Evolutionary conservation across 139 green algal genomes (phyloP).

Genomic region (Closterium sp.): DNA sequence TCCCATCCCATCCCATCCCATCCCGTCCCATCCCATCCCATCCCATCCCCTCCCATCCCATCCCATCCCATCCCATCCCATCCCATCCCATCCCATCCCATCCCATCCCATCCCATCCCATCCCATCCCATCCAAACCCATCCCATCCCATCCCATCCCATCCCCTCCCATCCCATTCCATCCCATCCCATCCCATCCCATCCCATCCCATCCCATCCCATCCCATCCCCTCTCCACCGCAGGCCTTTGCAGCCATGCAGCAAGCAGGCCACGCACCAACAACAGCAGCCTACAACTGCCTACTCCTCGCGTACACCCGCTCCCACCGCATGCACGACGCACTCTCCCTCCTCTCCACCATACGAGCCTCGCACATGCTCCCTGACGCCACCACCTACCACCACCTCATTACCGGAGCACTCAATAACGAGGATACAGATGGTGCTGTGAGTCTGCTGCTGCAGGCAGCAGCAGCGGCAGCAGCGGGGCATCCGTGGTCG

Average conservation of each 20-base stretch:
- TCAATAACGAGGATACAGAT: neutral
- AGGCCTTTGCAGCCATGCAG: neutral
- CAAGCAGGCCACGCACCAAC: neutral
- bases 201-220: neutral
- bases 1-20: slow-evolving; percentile 20
- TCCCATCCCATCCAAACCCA: too few relatives aligned
- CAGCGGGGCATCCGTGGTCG: neutral
- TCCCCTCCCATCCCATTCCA: too few relatives aligned
- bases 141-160: too few relatives aligned
- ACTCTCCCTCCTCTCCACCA: neutral
- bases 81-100: too few relatives aligned
- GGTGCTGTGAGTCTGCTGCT: neutral
- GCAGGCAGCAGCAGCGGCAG: neutral
- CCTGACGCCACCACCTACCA: neutral
- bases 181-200: too few relatives aligned
- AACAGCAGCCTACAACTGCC: neutral
- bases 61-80: slow-evolving; percentile 20
- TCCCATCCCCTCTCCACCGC: neutral
- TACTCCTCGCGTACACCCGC: neutral
- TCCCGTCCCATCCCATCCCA: slow-evolving; percentile 17
- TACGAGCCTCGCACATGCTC: neutral
- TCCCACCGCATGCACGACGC: neutral
- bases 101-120: too few relatives aligned
- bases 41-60: slow-evolving; percentile 17
- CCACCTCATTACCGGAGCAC: neutral